A percentile compares a stretch with the other conserved stretches of the same genome.
Evolutionary conservation across 139 green algal genomes (phyloP).

Genomic region (Closterium sp.): DNA sequence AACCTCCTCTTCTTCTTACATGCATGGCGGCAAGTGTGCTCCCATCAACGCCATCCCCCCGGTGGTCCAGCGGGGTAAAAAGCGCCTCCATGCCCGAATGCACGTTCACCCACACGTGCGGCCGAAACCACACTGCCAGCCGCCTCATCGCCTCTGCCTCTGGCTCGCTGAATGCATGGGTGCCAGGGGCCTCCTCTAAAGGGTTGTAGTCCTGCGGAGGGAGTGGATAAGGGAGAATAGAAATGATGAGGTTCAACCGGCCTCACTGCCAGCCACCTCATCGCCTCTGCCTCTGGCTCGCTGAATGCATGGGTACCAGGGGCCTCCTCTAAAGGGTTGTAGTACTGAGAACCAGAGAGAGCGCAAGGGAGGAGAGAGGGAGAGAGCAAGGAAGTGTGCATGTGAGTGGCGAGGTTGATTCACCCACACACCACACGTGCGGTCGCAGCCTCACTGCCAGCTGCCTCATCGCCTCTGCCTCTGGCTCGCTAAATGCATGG

Average conservation of each 20-base stretch:
- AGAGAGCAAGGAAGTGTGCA: background rate
- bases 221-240: background rate
- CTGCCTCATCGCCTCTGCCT: constrained; percentile 69
- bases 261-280: constrained; percentile 62
- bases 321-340: constrained; percentile 79
- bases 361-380: background rate
- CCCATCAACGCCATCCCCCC: no score
- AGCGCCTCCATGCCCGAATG: constrained; percentile 95
- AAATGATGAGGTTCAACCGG: constrained; percentile 44
- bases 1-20: background rate
- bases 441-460: constrained; percentile 65
- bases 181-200: constrained; percentile 86
- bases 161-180: constrained; percentile 77
- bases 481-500: constrained; percentile 82
- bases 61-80: background rate
- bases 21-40: background rate
- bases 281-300: constrained; percentile 84
- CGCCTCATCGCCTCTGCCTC: constrained; percentile 73
- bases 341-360: constrained; percentile 30
- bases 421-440: background rate
- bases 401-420: no score
- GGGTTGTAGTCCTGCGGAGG: constrained; percentile 56
- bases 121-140: constrained; percentile 66
- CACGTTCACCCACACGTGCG: constrained; percentile 88
- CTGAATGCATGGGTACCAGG: constrained; percentile 72